Percentiles rank a stretch among this genome's conserved stretches.
Evolutionary conservation across 2,329 filamentous ascomycete genomes (phyloP).

Genomic region (Aspergillus luchuensis): DNA sequence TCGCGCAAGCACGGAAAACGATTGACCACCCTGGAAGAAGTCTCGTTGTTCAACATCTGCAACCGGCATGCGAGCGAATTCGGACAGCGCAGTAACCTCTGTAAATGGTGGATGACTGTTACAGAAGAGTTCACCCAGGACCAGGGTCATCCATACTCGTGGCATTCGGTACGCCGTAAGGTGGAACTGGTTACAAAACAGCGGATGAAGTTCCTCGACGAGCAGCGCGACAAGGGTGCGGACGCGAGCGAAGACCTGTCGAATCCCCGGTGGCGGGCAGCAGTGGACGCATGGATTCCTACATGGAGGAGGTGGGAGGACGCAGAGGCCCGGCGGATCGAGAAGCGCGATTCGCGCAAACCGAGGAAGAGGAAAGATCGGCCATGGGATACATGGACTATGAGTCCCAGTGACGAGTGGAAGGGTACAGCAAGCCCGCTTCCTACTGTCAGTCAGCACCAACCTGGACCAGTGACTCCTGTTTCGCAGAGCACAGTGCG

Average conservation of each 20-base stretch:
- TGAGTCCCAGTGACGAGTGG: conserved; percentile 8
- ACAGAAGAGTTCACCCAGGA: conserved; percentile 41
- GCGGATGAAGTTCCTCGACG: conserved; percentile 43
- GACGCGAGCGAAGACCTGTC: conserved; percentile 33
- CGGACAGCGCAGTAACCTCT: conserved; percentile 44
- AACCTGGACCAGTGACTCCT: conserved; percentile 8
- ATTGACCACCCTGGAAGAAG: conserved; percentile 44
- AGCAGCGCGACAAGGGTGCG: conserved; percentile 33
- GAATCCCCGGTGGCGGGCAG: conserved; percentile 42
- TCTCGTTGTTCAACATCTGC: conserved; percentile 44
- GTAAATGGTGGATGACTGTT: conserved; percentile 46
- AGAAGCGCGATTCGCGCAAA: conserved; percentile 40
- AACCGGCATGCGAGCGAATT: conserved; percentile 41
- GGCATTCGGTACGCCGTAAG: conserved; percentile 47
- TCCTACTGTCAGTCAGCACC: conserved; percentile 1
- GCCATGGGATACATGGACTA: conserved; percentile 11
- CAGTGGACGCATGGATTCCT: conserved; percentile 45
- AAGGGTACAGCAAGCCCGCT: conserved; percentile 8
- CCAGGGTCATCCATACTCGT: conserved; percentile 45
- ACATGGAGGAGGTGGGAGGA: conserved; percentile 45
- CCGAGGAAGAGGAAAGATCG: conserved; percentile 31
- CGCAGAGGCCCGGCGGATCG: conserved; percentile 40
- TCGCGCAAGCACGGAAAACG: conserved; percentile 41
- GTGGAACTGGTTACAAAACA: conserved; percentile 46
- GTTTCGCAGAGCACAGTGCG: conserved; percentile 27